Percentiles rank a stretch among this genome's conserved stretches.
These are phyloP conservation scores for Agaricus blazei DNA, from an alignment of 768 basidiomycete genomes.

Conservation along the genomic window DNA sequence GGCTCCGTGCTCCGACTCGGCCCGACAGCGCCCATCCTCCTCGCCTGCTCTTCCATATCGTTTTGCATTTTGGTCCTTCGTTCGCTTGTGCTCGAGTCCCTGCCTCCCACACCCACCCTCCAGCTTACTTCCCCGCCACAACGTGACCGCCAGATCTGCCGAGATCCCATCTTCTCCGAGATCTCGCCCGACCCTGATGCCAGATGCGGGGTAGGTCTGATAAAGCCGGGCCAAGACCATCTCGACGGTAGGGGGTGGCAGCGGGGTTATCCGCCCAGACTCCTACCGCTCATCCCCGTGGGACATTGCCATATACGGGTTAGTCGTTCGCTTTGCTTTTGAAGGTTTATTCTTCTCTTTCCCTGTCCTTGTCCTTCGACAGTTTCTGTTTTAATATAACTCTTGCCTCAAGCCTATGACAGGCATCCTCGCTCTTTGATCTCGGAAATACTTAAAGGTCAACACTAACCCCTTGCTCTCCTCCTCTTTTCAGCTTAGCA, in stretches of 20 bases:
- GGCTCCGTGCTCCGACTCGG: slow-evolving; percentile 7
- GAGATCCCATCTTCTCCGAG: slow-evolving; percentile 5
- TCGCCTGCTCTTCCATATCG: neutral
- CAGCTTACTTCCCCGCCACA: neutral
- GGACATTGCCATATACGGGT: too few relatives aligned
- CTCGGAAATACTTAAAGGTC: too few relatives aligned
- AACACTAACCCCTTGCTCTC: too few relatives aligned
- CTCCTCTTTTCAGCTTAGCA: too few relatives aligned
- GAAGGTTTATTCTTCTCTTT: neutral
- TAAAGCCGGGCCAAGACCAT: slow-evolving; percentile 3
- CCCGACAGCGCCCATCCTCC: neutral
- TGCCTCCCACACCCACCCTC: neutral
- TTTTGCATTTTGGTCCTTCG: too few relatives aligned
- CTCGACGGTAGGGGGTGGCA: neutral
- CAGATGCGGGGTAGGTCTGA: slow-evolving; percentile 10
- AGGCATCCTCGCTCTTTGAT: too few relatives aligned
- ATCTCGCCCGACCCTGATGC: slow-evolving; percentile 4
- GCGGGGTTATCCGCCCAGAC: too few relatives aligned
- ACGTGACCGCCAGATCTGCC: neutral
- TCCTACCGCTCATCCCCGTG: too few relatives aligned
- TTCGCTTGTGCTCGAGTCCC: too few relatives aligned
- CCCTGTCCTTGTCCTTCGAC: neutral
- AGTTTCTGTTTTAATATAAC: too few relatives aligned
- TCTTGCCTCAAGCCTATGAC: too few relatives aligned
- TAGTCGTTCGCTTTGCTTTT: neutral